phyloP scores from a whole-genome alignment of 768 basidiomycete genomes.

The Termitomyces sp. region DNA sequence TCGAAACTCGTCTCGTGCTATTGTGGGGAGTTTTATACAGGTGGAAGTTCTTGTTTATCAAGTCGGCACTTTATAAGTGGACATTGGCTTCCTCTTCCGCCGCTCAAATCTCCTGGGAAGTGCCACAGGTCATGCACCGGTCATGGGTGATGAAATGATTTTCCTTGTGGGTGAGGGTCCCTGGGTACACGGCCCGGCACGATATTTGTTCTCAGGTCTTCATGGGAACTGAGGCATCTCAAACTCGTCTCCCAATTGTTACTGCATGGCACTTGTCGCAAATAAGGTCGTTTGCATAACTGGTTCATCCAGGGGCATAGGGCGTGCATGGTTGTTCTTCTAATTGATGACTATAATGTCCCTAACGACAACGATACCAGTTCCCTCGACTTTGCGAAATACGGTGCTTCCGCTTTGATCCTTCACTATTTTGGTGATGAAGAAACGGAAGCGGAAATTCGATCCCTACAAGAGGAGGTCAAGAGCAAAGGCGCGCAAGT shows the following conservation, averaged over 20 bases:
- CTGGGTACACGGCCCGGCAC: slow-evolving; percentile 1
- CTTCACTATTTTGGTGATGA: slow-evolving; percentile 65
- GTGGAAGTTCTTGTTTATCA: background rate
- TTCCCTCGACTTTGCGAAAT: slow-evolving; percentile 57
- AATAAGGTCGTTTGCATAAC: slow-evolving; percentile 68
- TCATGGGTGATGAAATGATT: background rate
- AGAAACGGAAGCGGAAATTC: slow-evolving; percentile 45
- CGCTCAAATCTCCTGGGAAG: background rate
- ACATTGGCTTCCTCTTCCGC: background rate
- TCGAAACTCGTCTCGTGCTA: slow-evolving; percentile 8
- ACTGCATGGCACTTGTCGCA: slow-evolving; percentile 35
- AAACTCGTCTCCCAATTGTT: background rate
- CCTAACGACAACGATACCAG: slow-evolving; percentile 9
- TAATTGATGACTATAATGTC: background rate
- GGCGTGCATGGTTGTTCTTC: slow-evolving; percentile 47
- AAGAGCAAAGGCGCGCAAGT: slow-evolving; percentile 33
- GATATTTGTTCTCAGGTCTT: background rate
- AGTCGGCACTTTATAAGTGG: background rate
- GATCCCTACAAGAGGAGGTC: slow-evolving; percentile 41
- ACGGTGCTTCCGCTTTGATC: slow-evolving; percentile 59
- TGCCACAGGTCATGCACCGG: background rate
- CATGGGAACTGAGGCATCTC: background rate
- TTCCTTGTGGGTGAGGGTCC: background rate
- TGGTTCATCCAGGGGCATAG: slow-evolving; percentile 71
- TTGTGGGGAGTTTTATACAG: background rate